Conservation (phyloP, 208 protist species). For the Crithidia expoeki region DNA sequence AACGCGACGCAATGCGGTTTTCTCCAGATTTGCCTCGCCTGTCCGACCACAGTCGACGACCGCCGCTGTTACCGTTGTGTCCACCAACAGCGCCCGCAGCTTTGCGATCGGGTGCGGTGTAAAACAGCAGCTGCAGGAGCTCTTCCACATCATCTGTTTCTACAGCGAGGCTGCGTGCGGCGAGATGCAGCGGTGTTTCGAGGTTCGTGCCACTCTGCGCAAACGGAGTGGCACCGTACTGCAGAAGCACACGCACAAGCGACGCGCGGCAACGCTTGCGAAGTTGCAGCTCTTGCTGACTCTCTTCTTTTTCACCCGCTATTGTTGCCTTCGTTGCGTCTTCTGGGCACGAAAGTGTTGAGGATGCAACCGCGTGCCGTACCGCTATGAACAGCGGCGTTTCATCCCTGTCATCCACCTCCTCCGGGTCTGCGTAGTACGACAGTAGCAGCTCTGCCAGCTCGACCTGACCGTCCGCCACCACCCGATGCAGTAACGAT, state of each 20-base stretch:
- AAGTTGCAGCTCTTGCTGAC: neutral
- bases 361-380: neutral
- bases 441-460: conserved; percentile 58
- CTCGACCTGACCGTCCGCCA: conserved; percentile 40
- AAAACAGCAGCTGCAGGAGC: conserved; percentile 45
- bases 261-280: conserved; percentile 13
- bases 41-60: conserved; percentile 13
- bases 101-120: conserved; percentile 13
- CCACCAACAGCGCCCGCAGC: neutral
- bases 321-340: conserved; percentile 1
- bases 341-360: too few relatives aligned
- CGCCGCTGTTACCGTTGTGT: neutral
- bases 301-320: neutral
- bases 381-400: conserved; percentile 70
- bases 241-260: conserved; percentile 54
- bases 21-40: conserved; percentile 2
- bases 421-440: conserved; percentile 71
- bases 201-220: conserved; percentile 61
- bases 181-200: conserved; percentile 68
- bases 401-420: conserved; percentile 60
- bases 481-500: conserved; percentile 62
- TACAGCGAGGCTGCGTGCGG: conserved; percentile 36
- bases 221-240: conserved; percentile 45
- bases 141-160: conserved; percentile 21
- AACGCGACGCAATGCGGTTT: neutral